Base-by-base conservation (phyloP, 2,329 filamentous ascomycete genomes). In the Cladophialophora bantiana region DNA sequence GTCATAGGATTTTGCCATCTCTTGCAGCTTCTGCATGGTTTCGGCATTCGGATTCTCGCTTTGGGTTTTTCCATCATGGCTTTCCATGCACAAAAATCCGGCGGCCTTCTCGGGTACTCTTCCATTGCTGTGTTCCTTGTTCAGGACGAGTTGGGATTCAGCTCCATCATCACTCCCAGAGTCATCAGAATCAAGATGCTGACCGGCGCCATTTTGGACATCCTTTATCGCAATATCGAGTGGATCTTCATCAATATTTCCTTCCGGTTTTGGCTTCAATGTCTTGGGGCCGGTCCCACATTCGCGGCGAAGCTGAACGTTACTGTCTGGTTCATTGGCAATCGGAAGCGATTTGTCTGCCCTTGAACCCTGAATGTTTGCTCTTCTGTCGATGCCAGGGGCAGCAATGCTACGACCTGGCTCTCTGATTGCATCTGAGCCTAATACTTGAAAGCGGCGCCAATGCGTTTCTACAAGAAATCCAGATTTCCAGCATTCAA, bases 1-100 rank as follows among this genome's bases (percentile, higher is more conserved):
- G 4, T 85, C 85, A 76, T 97, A 96, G 77, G 94, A 90, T 61
- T 89, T 85, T 50, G 87, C 85, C 91, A 97, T 93, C 71, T 90
- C 83, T 73, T 93, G 86, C 4, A 97, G 82, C 1, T 95, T 82
- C 55, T 90, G 85, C 59, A 97, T 93, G 0, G 91, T 96, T 12
- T 85, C 82, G 1, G 82, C 81, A 75, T 97, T 98, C 0, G 92
- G 91, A 71, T 90, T 92, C 12, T 80, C 75, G 0, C 78, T 74
- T 13, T 78, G 75, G 5, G 77, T 76, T 32, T 74, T 75, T 4
- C 79, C 79, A 59, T 83, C 83, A 64, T 84, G 80, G 67, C 84
- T 84, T 53, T 87, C 80, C 86, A 89, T 89, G 73, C 87, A 89
- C 36, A 83, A 79, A 67, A 87, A 88, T 76, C 81, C 65, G 80